Evolutionary conservation across 768 basidiomycete genomes (phyloP).

Genomic region (Favolaschia claudopus): DNA sequence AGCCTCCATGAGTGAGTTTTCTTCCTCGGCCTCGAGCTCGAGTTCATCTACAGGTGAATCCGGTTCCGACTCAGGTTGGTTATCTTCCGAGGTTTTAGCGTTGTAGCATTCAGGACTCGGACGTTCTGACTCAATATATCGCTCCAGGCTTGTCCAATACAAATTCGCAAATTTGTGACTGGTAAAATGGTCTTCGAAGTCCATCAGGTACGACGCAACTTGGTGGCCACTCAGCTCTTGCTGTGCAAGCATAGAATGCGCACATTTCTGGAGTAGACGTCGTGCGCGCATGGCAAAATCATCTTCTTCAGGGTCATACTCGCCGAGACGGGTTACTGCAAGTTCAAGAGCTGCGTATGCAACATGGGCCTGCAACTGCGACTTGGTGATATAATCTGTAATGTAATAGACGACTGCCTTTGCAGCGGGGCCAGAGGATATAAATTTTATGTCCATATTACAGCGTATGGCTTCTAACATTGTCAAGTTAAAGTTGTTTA

Average conservation of each 20-base stretch:
- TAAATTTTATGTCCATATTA: constrained; percentile 29
- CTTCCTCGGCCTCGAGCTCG: too few relatives aligned
- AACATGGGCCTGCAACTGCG: constrained; percentile 26
- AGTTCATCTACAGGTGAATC: too few relatives aligned
- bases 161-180: constrained; percentile 15
- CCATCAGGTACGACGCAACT: constrained; percentile 24
- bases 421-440: constrained; percentile 35
- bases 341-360: constrained; percentile 15
- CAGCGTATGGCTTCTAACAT: constrained; percentile 8
- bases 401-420: constrained; percentile 40
- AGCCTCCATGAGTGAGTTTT: too few relatives aligned
- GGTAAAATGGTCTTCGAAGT: constrained; percentile 25
- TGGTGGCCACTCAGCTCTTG: constrained; percentile 28
- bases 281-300: constrained; percentile 13
- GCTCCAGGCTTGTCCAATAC: constrained; percentile 18
- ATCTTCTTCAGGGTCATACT: neutral
- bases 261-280: constrained; percentile 29
- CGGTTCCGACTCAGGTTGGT: too few relatives aligned
- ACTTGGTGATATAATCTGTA: constrained; percentile 43
- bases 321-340: constrained; percentile 21
- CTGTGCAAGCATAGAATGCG: constrained; percentile 16
- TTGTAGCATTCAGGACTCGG: too few relatives aligned
- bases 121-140: too few relatives aligned
- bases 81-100: too few relatives aligned
- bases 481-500: constrained; percentile 7